Conservation (phyloP, 176 grass and related monocot species). For the Bolboschoenus planiculmis region DNA sequence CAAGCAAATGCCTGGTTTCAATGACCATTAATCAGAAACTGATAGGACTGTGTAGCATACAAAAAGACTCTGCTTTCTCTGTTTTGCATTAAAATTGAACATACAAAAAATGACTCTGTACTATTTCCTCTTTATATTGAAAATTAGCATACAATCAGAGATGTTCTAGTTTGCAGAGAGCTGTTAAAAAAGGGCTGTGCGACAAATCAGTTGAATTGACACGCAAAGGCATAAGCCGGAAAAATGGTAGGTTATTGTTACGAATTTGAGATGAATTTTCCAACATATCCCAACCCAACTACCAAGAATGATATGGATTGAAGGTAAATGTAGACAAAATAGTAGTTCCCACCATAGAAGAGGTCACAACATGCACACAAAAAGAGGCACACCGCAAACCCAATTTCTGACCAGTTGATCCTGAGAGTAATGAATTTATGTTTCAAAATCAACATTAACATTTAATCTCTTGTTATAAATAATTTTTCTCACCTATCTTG, state of each 20-base stretch:
- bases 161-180: background rate
- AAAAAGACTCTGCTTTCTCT: background rate
- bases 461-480: background rate
- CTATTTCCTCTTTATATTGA: background rate
- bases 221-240: background rate
- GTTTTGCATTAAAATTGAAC: background rate
- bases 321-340: conserved; percentile 76
- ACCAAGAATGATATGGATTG: conserved; percentile 84
- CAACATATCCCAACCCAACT: conserved; percentile 68
- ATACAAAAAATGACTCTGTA: background rate
- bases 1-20: background rate
- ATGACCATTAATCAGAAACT: background rate
- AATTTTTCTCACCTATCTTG: conserved; percentile 52
- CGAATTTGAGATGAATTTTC: conserved; percentile 38
- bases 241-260: conserved; percentile 21
- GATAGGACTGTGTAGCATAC: background rate
- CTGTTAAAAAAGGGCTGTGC: conserved; percentile 6
- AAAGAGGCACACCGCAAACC: conserved; percentile 55
- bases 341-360: conserved; percentile 43
- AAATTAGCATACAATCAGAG: conserved; percentile 6
- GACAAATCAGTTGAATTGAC: background rate
- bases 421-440: conserved; percentile 30
- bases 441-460: background rate
- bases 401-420: conserved; percentile 52
- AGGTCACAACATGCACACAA: conserved; percentile 67